Conservation (phyloP, 768 basidiomycete genomes). For the Harrya chromipes region DNA sequence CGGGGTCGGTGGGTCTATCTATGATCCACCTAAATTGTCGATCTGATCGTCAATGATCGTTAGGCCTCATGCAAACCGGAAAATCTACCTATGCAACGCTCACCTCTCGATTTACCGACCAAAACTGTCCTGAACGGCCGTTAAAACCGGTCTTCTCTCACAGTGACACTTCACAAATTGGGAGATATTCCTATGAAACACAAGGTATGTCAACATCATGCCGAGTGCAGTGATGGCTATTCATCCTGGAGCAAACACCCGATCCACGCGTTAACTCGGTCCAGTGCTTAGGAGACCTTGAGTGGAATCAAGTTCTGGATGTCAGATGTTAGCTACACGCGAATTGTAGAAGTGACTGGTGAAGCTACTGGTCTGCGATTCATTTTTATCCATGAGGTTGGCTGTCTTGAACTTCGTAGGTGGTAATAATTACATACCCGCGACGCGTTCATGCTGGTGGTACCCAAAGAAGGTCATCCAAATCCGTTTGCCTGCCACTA, state of each 20-base stretch:
- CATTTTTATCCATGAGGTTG: not conserved
- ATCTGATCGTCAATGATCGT: constrained; percentile 1
- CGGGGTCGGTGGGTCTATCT: not conserved
- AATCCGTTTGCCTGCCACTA: not conserved
- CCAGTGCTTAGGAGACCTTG: not conserved
- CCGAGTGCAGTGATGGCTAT: not conserved
- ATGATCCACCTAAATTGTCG: not conserved
- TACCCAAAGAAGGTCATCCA: not conserved
- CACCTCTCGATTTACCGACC: no score
- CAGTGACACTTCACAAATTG: not conserved
- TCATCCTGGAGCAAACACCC: not conserved
- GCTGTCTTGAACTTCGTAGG: not conserved
- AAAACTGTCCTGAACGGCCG: not conserved
- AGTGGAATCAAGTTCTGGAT: not conserved
- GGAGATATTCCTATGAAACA: not conserved
- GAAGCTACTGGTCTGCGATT: not conserved
- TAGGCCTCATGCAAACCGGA: not conserved
- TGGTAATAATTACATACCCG: not conserved
- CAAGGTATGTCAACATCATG: not conserved
- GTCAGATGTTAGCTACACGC: not conserved
- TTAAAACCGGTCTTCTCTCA: not conserved
- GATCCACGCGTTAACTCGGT: not conserved
- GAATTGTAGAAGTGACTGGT: no score
- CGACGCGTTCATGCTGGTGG: not conserved
- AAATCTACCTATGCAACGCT: not conserved